Base-by-base conservation (phyloP, 768 basidiomycete genomes). In the Hypholoma sublateritium region DNA sequence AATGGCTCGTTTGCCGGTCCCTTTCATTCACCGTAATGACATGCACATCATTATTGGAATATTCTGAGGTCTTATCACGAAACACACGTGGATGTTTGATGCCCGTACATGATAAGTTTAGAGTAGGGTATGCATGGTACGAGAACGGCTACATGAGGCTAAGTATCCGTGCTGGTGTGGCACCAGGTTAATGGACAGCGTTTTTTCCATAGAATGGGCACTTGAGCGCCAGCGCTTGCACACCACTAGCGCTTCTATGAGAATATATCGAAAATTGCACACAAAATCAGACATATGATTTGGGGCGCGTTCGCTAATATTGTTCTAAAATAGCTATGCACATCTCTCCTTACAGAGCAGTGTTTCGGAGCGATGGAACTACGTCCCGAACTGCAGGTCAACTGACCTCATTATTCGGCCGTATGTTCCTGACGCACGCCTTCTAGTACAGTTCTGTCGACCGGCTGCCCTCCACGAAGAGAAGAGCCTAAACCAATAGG, bases 81-180 rank as follows among this genome's bases (percentile, higher is more conserved):
- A 44, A 7, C 22, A 53, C 32, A 53, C 37, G 25, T 45, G 37
- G 52, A 19, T 53, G 53, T 53, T 53, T 53, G 53, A 53, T 53
- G 14, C 34, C 53, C 53, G 53, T 53, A 19, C 25, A 25, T 25
- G 17, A 44, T 22, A 44, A 44, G 43, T 44, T 44, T 44, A 44
- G 43, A 44, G 22, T 22, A 21, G 7, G 41, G 13, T 32, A 32
- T n/a, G n/a, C 28, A 7, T 32, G 28, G 28, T 32, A 5, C 28
- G 28, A 5, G 28, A 32, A 32, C 28, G 28, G 28, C n/a, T n/a
- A n/a, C 5, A 32, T 32, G 28, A 32, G 28, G 9, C 28, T 5
- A 9, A 3, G 28, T 6, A 5, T 32, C 28, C 9, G 28, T 5
- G 9, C 28, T 32, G 28, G 28, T 9, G 28, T 32, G 5, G 28